Evolutionary conservation across 208 protist genomes (phyloP).

Genomic region (Naegleria lovaniensis): DNA sequence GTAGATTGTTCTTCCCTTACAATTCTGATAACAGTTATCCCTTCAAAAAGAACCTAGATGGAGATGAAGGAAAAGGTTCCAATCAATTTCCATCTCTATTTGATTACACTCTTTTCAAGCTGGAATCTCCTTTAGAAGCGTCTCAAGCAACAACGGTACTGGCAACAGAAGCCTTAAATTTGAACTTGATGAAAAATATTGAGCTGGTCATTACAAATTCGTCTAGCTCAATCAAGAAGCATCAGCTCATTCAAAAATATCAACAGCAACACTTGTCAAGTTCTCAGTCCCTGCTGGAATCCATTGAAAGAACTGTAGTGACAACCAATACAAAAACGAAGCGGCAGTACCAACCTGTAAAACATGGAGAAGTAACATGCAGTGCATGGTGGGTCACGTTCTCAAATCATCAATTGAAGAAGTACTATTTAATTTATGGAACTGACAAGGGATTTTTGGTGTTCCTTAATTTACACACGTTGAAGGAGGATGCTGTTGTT

Average conservation of each 20-base stretch:
- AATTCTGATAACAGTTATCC: neutral
- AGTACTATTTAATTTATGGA: neutral
- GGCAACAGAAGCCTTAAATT: neutral
- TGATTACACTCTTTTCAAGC: neutral
- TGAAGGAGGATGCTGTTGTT: neutral
- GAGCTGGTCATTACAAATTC: neutral
- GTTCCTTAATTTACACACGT: neutral
- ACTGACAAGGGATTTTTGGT: slow-evolving; percentile 2
- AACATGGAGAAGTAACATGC: neutral
- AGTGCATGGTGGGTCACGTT: neutral
- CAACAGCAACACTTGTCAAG: neutral
- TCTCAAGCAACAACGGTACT: neutral
- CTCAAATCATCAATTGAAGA: neutral
- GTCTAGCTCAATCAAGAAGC: neutral
- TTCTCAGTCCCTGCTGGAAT: neutral
- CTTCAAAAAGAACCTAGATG: neutral
- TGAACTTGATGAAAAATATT: neutral
- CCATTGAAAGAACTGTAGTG: neutral
- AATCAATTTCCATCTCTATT: neutral
- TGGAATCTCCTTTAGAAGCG: neutral
- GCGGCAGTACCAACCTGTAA: neutral
- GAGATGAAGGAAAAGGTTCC: neutral
- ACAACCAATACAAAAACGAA: neutral
- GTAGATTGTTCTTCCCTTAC: neutral
- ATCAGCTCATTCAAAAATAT: neutral